These are phyloP conservation scores for Mortierella sp. DNA, from an alignment of 371 early-diverging fungal genomes.

Conservation along the genomic window DNA sequence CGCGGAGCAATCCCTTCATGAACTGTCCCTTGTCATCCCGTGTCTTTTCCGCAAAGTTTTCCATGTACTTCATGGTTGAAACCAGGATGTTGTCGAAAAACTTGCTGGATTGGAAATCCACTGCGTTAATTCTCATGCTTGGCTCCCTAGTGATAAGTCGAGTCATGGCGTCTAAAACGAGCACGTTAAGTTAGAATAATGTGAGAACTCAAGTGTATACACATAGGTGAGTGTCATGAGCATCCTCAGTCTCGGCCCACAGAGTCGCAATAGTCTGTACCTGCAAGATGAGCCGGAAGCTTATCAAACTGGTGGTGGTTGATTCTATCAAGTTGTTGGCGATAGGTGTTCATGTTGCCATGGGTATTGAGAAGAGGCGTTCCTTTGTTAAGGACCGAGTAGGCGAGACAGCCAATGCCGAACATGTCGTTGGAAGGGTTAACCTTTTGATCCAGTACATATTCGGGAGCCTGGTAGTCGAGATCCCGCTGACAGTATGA, in stretches of 20 bases:
- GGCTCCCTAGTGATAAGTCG: slow-evolving; percentile 71
- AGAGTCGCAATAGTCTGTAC: slow-evolving; percentile 36
- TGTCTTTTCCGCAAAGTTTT: slow-evolving; percentile 84
- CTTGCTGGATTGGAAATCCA: slow-evolving; percentile 75
- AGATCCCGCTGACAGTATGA: slow-evolving; percentile 77
- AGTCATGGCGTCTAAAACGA: slow-evolving; percentile 63
- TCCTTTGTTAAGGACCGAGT: slow-evolving; percentile 83
- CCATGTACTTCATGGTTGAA: slow-evolving; percentile 85
- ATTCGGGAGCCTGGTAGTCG: slow-evolving; percentile 89
- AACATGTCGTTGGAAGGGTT: slow-evolving; percentile 82
- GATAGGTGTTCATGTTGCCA: slow-evolving; percentile 79
- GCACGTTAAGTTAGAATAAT: background rate
- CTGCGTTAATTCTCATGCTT: slow-evolving; percentile 69
- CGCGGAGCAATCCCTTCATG: slow-evolving; percentile 80
- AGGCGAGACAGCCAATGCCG: slow-evolving; percentile 86
- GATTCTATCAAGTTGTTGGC: slow-evolving; percentile 69
- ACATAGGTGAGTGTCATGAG: background rate
- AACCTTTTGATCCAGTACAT: slow-evolving; percentile 71
- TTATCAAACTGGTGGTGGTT: slow-evolving; percentile 57
- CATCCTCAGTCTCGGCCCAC: background rate
- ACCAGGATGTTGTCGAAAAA: slow-evolving; percentile 88
- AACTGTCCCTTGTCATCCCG: slow-evolving; percentile 85
- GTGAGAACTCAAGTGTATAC: background rate
- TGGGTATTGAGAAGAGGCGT: slow-evolving; percentile 73
- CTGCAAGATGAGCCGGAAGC: slow-evolving; percentile 70